Base-by-base conservation (phyloP, 345 rosid genomes). In the Populus nigra region DNA sequence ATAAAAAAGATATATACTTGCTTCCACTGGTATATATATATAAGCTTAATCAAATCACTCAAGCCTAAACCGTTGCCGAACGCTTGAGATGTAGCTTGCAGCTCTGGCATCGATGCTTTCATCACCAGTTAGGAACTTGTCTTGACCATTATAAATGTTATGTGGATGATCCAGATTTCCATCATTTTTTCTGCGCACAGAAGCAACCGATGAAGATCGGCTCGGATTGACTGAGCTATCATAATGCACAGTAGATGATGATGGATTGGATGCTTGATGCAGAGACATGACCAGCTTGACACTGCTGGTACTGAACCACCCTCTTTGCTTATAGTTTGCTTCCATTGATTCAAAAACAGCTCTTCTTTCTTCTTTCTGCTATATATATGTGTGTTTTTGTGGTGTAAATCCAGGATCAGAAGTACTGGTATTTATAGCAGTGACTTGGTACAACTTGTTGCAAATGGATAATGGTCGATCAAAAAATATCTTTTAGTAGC, bases 101-200 rank as follows among this genome's bases (percentile, higher is more conserved):
- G 78, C 67, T 68, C 18, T 76, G 61, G 29, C 67, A 76, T 68
- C 78, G 11, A 68, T 53, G 66, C 50, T 69, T 36, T 68, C 67
- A 16, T 76, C 72, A 33, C 0, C 22, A 31, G 68, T 3, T 4
- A 6, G 31, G 45, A 23, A 13, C 22, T 7, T 29, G 0, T 18
- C 77, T 33, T 12, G 62, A 45, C 15, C 31, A 49, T 23, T 61
- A 55, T 36, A 69, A 53, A 35, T 66, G 20, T 50, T 20, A 0
- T 16, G 41, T 1, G 41, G 65, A 68, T 35, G 73, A 38, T 23
- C 62, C 47, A 17, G 20, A 45, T 53, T 18, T 10, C 23, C 49
- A 12, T 31, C 49, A 50, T 23, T 20, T 29, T 63, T 39, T 10
- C 25, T 12, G 50, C 50, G n/a, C 39, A 31, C 49, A 23, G 80